phyloP scores from a whole-genome alignment of 2,329 filamentous ascomycete species.

The Alternaria sp. region DNA sequence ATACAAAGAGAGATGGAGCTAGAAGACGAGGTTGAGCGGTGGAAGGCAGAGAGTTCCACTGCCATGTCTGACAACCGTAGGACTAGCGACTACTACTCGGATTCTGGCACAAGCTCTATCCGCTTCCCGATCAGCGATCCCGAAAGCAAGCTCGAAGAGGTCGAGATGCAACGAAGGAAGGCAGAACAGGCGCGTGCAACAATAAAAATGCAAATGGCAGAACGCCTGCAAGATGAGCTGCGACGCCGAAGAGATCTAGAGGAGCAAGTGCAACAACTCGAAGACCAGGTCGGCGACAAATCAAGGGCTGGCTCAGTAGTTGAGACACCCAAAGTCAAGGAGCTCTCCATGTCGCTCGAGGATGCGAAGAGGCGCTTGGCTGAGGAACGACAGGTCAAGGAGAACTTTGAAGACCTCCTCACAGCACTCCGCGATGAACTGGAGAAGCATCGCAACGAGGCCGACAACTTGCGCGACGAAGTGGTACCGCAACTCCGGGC shows the following conservation, averaged over 20 bases:
- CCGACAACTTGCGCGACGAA: conserved; percentile 90
- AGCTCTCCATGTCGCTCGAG: conserved; percentile 81
- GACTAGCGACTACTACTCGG: conserved; percentile 97
- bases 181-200: conserved; percentile 91
- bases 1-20: conserved; percentile 96
- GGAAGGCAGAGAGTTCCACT: conserved; percentile 76
- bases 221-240: conserved; percentile 87
- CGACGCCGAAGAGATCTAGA: conserved; percentile 77
- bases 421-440: conserved; percentile 83
- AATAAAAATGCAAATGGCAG: conserved; percentile 81
- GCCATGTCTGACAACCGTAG: conserved; percentile 69
- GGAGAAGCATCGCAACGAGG: conserved; percentile 81
- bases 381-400: conserved; percentile 86
- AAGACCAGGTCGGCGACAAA: conserved; percentile 67
- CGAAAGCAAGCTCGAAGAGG: conserved; percentile 67
- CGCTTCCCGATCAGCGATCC: conserved; percentile 72
- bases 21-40: conserved; percentile 87
- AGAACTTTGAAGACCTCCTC: conserved; percentile 92
- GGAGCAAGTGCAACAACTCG: conserved; percentile 80
- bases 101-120: conserved; percentile 87
- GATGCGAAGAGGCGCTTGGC: conserved; percentile 80
- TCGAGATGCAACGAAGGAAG: conserved; percentile 81
- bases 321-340: conserved; percentile 65
- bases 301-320: conserved; percentile 33
- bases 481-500: conserved; percentile 79